These are phyloP conservation scores for Catunica adiposa DNA, from an alignment of 2,329 filamentous ascomycete genomes.

Conservation along the genomic window DNA sequence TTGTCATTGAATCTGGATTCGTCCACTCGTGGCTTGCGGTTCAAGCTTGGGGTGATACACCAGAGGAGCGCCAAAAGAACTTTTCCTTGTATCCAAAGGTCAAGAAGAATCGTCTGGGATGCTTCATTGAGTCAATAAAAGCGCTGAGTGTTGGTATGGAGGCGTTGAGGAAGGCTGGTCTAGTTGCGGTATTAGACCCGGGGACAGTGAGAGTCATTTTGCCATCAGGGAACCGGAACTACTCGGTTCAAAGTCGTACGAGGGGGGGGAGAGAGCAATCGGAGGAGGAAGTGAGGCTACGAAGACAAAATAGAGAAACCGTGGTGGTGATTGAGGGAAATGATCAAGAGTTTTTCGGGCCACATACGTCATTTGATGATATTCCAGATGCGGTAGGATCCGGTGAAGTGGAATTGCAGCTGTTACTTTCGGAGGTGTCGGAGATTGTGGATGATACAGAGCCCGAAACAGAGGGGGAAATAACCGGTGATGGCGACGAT, in stretches of 20 bases:
- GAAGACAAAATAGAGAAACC: conserved; percentile 65
- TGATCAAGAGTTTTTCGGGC: no score
- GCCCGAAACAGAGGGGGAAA: neutral
- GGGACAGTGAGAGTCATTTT: neutral
- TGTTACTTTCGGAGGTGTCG: neutral
- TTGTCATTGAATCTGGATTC: conserved; percentile 45
- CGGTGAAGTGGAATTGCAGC: no score
- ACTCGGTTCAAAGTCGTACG: conserved; percentile 16
- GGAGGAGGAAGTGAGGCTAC: conserved; percentile 51
- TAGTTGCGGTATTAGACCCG: conserved; percentile 17
- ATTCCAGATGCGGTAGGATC: neutral
- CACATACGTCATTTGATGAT: no score
- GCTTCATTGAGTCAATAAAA: conserved; percentile 34
- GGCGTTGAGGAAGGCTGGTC: conserved; percentile 34
- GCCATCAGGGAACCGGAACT: conserved; percentile 15
- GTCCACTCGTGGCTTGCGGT: conserved; percentile 58
- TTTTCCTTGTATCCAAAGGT: conserved; percentile 36
- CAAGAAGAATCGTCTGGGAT: conserved; percentile 26
- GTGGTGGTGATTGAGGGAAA: conserved; percentile 74
- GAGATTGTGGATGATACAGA: neutral
- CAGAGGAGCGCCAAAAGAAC: conserved; percentile 35
- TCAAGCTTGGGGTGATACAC: conserved; percentile 48
- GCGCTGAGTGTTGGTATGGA: conserved; percentile 34
- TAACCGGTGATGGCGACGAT: neutral
- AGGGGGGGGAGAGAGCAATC: conserved; percentile 32